phyloP scores from a whole-genome alignment of 2,329 filamentous ascomycete genomes.

The Sarocladiaceae sp. region DNA sequence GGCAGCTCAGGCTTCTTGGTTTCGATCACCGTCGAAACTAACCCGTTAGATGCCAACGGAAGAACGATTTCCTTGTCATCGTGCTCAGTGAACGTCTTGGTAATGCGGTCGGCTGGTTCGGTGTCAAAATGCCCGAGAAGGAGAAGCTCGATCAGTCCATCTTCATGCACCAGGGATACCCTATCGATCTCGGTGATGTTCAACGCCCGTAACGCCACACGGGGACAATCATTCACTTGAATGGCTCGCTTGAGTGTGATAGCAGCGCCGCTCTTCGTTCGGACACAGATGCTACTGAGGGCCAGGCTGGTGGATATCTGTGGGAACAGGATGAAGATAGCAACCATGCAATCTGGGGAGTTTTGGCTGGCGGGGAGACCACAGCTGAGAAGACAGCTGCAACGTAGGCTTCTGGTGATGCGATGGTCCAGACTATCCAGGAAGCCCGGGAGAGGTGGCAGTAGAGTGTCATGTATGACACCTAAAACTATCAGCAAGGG shows the following conservation, averaged over 20 bases:
- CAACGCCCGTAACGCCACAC: conserved; percentile 13
- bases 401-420: not conserved
- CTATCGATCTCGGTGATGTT: conserved; percentile 14
- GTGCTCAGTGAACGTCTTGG: conserved; percentile 21
- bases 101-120: conserved; percentile 20
- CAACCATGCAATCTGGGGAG: not conserved
- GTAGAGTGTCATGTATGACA: too few relatives aligned
- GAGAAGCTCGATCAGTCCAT: conserved; percentile 19
- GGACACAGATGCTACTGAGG: not conserved
- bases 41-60: conserved; percentile 14
- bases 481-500: too few relatives aligned
- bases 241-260: not conserved
- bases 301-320: not conserved
- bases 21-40: not conserved
- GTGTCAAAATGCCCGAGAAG: conserved; percentile 16
- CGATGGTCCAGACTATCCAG: not conserved
- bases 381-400: not conserved
- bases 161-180: conserved; percentile 19
- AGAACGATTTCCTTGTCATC: conserved; percentile 23
- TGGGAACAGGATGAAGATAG: not conserved
- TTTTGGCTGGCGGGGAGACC: not conserved
- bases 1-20: not conserved
- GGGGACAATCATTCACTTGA: conserved; percentile 10
- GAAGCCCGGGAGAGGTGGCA: too few relatives aligned
- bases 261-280: not conserved